Base-by-base conservation (phyloP, 805 yeast species). In the Candida michaelii region DNA sequence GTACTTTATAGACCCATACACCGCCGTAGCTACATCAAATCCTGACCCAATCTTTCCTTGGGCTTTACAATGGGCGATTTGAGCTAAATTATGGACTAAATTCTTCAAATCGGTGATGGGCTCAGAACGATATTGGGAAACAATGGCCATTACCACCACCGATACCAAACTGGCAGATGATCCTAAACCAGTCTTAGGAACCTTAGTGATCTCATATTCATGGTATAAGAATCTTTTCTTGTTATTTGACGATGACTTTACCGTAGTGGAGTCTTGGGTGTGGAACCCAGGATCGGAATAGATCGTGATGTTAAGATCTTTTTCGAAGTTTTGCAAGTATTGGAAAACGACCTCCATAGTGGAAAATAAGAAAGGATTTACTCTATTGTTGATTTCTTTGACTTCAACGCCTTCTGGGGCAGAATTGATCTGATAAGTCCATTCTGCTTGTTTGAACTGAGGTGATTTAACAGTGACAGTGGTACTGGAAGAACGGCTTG, bases 31-130 rank as follows among this genome's bases (percentile, higher is more conserved):
- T 31, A 93, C 95, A 59, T 93, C 99, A 62, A 93, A 93, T 0
- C 99, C 99, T 3, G 97, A 89, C 0, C 99, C 99, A 18, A 93
- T 82, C 62, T 93, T 93, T 24, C 88, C 87, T 61, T 93, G 99
- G 2, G 99, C 98, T 44, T 79, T 75, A 60, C 97, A 90, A 61
- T 93, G 99, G 0, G 96, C 84, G 7, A 87, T 70, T 60, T 93
- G 99, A 0, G 97, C 79, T 19, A 89, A 63, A 54, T 89, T 91
- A 60, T 93, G 98, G 27, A 91, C 70, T 1, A 31, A 5, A 19
- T 50, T 42, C 11, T 35, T 23, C 11, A 24, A 2, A 11, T 47
- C 48, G 6, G 42, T 43, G 8, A 42, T 42, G 17, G 59, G 52
- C 6, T 54, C 52, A 13, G 39, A 41, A 4, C 38, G 33, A 50